A percentile compares a stretch with the other conserved stretches of the same genome.
Conservation (phyloP, 2,329 filamentous ascomycete species). For the Lecanoromycetidae sp. region DNA sequence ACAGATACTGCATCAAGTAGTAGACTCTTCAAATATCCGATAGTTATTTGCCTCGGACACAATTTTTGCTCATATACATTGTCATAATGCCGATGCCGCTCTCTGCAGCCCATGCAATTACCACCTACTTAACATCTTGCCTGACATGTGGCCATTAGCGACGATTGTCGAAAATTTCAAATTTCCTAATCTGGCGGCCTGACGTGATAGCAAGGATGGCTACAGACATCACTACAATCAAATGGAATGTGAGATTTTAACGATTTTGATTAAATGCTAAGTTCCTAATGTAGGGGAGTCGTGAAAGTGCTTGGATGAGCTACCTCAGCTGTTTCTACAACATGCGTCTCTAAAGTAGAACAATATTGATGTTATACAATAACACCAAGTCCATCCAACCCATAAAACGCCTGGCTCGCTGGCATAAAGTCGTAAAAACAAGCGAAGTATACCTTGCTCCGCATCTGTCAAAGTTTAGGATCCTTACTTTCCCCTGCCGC, state of each 20-base stretch:
- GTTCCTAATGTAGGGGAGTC: not conserved
- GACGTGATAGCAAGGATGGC: not conserved
- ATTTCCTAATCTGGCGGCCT: too few relatives aligned
- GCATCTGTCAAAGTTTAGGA: constrained; percentile 8
- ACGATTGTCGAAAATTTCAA: too few relatives aligned
- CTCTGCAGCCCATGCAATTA: too few relatives aligned
- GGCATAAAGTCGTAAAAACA: constrained; percentile 14
- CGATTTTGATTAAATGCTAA: constrained; percentile 2
- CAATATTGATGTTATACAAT: not conserved
- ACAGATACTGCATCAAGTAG: too few relatives aligned
- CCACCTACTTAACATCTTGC: too few relatives aligned
- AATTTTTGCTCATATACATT: too few relatives aligned
- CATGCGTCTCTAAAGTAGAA: not conserved
- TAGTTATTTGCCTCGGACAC: too few relatives aligned
- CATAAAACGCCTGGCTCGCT: constrained; percentile 11
- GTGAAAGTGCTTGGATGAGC: not conserved
- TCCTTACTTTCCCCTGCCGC: constrained; percentile 4
- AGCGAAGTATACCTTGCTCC: not conserved
- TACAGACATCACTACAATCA: too few relatives aligned
- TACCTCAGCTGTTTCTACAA: not conserved
- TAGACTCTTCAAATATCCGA: too few relatives aligned
- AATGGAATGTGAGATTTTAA: not conserved
- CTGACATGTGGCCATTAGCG: too few relatives aligned
- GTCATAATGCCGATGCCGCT: too few relatives aligned
- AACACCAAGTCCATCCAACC: not conserved